Conservation (phyloP, 352 stramenopile genomes). For the Globisporangium splendens region DNA sequence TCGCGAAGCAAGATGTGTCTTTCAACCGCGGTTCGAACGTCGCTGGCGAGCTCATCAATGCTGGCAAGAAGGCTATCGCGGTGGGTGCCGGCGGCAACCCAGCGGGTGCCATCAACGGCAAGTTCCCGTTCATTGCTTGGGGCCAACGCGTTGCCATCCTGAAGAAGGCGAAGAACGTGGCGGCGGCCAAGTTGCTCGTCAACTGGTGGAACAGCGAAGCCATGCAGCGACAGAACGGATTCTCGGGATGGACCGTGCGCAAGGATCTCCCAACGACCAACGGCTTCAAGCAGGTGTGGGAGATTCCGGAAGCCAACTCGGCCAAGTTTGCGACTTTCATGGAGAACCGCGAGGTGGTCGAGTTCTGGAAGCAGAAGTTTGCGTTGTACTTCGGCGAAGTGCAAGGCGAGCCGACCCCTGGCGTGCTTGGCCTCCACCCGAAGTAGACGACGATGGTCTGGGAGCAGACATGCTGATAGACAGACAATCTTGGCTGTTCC, state of each 20-base stretch:
- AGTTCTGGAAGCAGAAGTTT: constrained; percentile 42
- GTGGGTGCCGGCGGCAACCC: constrained; percentile 10
- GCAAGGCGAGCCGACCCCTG: constrained; percentile 32
- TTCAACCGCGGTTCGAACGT: constrained; percentile 35
- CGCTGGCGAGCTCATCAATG: constrained; percentile 18
- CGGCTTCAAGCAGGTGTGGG: constrained; percentile 28
- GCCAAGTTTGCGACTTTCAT: constrained; percentile 44
- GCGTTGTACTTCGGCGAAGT: constrained; percentile 56
- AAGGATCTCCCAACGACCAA: constrained; percentile 31
- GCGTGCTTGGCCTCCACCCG: constrained; percentile 33
- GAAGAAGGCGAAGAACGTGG: constrained; percentile 46
- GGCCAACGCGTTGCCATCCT: constrained; percentile 56
- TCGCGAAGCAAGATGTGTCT: constrained; percentile 32
- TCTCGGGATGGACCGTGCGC: constrained; percentile 22
- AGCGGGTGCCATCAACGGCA: neutral
- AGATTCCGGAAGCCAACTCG: constrained; percentile 27
- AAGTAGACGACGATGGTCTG: no score
- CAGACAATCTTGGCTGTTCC: no score
- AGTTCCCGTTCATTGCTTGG: constrained; percentile 29
- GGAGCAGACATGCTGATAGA: no score
- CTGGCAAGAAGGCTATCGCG: constrained; percentile 31
- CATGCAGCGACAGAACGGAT: constrained; percentile 36
- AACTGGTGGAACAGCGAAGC: constrained; percentile 47
- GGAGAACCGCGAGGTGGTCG: constrained; percentile 38
- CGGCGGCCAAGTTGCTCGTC: constrained; percentile 52